Conservation (phyloP, 169 alveolate genomes). For the Plasmodium vivax region DNA sequence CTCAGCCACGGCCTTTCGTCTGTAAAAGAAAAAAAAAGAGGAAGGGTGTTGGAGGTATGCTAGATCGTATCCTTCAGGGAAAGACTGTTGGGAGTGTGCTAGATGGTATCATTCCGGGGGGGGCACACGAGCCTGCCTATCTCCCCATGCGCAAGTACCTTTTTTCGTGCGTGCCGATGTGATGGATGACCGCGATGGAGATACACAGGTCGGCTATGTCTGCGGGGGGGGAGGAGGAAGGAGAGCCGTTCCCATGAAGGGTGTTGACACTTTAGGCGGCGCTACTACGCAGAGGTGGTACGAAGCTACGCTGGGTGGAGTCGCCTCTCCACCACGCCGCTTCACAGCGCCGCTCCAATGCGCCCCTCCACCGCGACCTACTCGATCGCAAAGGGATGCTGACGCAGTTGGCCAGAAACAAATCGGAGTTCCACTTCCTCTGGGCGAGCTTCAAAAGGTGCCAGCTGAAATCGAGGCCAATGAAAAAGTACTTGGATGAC, state of each 20-base stretch:
- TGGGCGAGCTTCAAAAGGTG: slow-evolving; percentile 86
- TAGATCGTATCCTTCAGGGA: not conserved
- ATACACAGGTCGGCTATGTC: slow-evolving; percentile 91
- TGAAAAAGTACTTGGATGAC: slow-evolving; percentile 77
- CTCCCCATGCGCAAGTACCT: slow-evolving; percentile 77
- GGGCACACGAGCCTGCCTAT: not conserved
- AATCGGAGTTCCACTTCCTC: slow-evolving; percentile 77
- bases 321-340: not conserved
- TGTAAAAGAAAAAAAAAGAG: not conserved
- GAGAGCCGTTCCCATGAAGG: not conserved
- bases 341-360: not conserved
- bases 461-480: slow-evolving; percentile 93
- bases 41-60: not conserved
- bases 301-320: not conserved
- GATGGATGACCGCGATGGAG: slow-evolving; percentile 96
- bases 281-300: slow-evolving; percentile 68
- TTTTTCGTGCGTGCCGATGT: slow-evolving; percentile 90
- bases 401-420: slow-evolving; percentile 60
- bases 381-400: slow-evolving; percentile 41
- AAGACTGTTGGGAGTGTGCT: not conserved
- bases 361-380: not conserved
- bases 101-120: not conserved
- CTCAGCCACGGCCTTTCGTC: slow-evolving; percentile 78
- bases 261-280: not conserved
- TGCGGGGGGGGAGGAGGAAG: not conserved